Evolutionary conservation across 148 eudicot species (phyloP), one percentile per base, ranked within the genome.

Genomic region (Drosera capensis): DNA sequence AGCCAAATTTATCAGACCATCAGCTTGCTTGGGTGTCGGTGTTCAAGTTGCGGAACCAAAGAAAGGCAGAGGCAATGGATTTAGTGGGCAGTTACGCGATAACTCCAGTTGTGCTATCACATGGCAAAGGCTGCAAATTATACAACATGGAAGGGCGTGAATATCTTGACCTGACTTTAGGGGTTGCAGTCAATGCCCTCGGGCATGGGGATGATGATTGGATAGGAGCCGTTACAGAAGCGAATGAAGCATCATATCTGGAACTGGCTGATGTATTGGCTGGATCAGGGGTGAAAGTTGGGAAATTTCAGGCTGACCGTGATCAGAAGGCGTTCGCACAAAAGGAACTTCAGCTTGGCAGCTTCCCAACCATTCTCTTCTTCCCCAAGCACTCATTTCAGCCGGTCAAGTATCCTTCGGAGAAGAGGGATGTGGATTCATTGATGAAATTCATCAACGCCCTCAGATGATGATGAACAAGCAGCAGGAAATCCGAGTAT

Each of bases 141-240:
- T 83, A 49, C 18, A 94, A 83, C 61, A 45, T 71, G 43, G 92
- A 88, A 13, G 96, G 96, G 63, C 58, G 41, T 6, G 84, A 83
- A 66, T 88, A 80, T 68, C 48, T 88, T 66, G 97, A 88, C 57
- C 26, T 88, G 68, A 68, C 81, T 2, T 72, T 92, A 1, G 97
- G 97, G 41, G 75, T 88, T 58, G 94, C 94, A 0, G 97, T 83
- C 2, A 88, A 83, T 75, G 81, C 94, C 0, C 78, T 88, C 3
- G 97, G 97, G 14, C 87, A 83, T 63, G 71, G 72, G 9, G 92
- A 88, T 56, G 66, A 74, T 7, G 86, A 34, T 34, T 34, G 38
- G 38, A 34, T 11, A 34, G n/a, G 38, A 11, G 38, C 38, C 11
- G 38, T 34, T 4, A 34, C 9, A 9, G 9, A 4, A 34, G 96